phyloP scores from a whole-genome alignment of 495 filamentous ascomycete species.

The Talaromyces nanjingensis region DNA sequence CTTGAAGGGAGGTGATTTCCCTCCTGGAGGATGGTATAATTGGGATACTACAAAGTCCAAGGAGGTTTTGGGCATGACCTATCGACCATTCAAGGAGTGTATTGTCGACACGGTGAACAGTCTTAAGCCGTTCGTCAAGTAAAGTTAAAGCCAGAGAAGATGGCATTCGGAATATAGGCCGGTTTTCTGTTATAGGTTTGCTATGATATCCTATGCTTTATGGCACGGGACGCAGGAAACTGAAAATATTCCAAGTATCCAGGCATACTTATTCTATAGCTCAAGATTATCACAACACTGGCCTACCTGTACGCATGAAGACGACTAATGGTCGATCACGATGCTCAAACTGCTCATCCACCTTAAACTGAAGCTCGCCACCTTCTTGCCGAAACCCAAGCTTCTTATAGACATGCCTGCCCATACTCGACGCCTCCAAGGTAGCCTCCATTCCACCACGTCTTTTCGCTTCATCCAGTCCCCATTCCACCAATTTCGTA shows the following conservation, averaged over 20 bases:
- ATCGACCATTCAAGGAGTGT: constrained; percentile 36
- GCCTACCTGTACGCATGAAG: constrained; percentile 25
- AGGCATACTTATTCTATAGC: not conserved
- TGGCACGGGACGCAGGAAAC: too few species aligned
- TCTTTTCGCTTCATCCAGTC: constrained; percentile 28
- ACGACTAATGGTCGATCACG: constrained; percentile 23
- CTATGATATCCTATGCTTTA: too few species aligned
- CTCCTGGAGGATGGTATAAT: constrained; percentile 29
- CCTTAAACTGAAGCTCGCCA: constrained; percentile 23
- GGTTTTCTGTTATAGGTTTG: too few species aligned
- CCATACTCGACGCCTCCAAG: constrained; percentile 37
- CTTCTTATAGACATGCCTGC: constrained; percentile 30
- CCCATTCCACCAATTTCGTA: constrained; percentile 30
- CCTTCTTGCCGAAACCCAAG: constrained; percentile 31
- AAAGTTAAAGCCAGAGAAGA: not conserved
- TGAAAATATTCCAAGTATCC: too few species aligned
- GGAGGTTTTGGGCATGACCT: constrained; percentile 44
- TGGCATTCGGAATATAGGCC: too few species aligned
- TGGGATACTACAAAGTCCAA: constrained; percentile 36
- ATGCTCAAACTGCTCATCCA: constrained; percentile 27
- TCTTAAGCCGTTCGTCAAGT: constrained; percentile 6
- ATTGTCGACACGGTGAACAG: constrained; percentile 42
- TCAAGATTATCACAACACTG: not conserved
- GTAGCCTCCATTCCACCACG: constrained; percentile 30
- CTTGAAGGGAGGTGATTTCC: constrained; percentile 31